These are phyloP conservation scores for Pyrrhoderma noxium DNA, from an alignment of 1,284 basidiomycete genomes.

Conservation along the genomic window DNA sequence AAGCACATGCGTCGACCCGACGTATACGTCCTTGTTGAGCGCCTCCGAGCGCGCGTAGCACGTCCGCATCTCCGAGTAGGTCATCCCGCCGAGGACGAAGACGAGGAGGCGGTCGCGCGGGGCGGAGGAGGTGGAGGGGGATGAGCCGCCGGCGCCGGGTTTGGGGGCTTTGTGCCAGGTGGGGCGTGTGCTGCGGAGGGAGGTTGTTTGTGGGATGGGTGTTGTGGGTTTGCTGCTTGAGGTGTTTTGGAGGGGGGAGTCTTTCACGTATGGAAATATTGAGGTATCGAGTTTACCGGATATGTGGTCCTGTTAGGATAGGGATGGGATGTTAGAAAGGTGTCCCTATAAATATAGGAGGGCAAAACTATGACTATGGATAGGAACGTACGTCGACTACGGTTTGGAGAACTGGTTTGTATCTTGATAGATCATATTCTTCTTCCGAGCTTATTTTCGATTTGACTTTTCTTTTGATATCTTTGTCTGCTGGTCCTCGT, in stretches of 20 bases:
- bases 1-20: slow-evolving; percentile 89
- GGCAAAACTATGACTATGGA: no score
- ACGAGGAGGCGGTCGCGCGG: slow-evolving; percentile 80
- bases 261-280: slow-evolving; percentile 88
- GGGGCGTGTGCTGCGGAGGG: slow-evolving; percentile 78
- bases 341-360: no score
- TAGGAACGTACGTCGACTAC: slow-evolving; percentile 75
- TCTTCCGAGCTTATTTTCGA: slow-evolving; percentile 69
- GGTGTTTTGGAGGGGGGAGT: slow-evolving; percentile 57
- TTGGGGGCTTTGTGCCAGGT: slow-evolving; percentile 75
- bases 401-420: slow-evolving; percentile 79
- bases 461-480: slow-evolving; percentile 75
- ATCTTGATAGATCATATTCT: slow-evolving; percentile 94
- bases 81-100: slow-evolving; percentile 94
- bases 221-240: slow-evolving; percentile 34
- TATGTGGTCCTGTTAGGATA: slow-evolving; percentile 65
- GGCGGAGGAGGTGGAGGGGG: slow-evolving; percentile 28
- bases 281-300: slow-evolving; percentile 70
- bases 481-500: slow-evolving; percentile 64
- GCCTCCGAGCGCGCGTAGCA: slow-evolving; percentile 73
- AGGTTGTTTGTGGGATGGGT: slow-evolving; percentile 49
- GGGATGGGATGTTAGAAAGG: neutral
- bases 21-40: slow-evolving; percentile 83
- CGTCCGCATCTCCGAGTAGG: slow-evolving; percentile 91
- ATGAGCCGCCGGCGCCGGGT: slow-evolving; percentile 34